Conservation (phyloP, 345 rosid species). For the Eucalyptus melliodora region DNA sequence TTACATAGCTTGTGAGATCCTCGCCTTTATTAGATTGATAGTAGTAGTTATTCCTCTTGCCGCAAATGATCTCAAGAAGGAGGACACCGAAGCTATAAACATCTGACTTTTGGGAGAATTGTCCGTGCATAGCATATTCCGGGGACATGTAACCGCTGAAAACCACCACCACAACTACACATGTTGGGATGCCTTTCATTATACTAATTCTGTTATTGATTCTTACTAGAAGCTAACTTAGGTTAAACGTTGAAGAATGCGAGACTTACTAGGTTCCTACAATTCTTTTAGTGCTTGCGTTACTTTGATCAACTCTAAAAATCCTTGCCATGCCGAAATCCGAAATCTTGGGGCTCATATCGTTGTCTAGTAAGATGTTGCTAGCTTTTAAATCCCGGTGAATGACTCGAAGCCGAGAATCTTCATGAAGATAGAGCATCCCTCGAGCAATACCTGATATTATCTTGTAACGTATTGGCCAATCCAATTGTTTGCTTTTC, state of each 20-base stretch:
- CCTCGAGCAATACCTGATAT: slow-evolving; percentile 3
- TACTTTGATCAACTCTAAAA: slow-evolving; percentile 1
- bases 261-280: slow-evolving; percentile 11
- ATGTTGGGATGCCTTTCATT: neutral
- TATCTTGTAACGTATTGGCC: slow-evolving; percentile 7
- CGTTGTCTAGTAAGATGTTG: neutral
- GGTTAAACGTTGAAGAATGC: neutral
- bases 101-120: slow-evolving; percentile 20
- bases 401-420: slow-evolving; percentile 4
- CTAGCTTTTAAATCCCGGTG: slow-evolving; percentile 12
- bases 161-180: neutral
- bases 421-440: slow-evolving; percentile 11
- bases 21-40: neutral
- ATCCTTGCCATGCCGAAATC: slow-evolving; percentile 14
- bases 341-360: slow-evolving; percentile 13
- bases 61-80: slow-evolving; percentile 13
- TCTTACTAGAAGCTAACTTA: neutral
- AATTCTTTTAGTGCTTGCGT: neutral
- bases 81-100: slow-evolving; percentile 17
- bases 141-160: slow-evolving; percentile 38
- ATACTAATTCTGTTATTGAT: neutral
- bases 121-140: slow-evolving; percentile 13
- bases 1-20: neutral
- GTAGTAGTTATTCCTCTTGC: slow-evolving; percentile 15
- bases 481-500: neutral